Conservation (phyloP, 495 filamentous ascomycete species). For the Aspergillus coremiiformis region DNA sequence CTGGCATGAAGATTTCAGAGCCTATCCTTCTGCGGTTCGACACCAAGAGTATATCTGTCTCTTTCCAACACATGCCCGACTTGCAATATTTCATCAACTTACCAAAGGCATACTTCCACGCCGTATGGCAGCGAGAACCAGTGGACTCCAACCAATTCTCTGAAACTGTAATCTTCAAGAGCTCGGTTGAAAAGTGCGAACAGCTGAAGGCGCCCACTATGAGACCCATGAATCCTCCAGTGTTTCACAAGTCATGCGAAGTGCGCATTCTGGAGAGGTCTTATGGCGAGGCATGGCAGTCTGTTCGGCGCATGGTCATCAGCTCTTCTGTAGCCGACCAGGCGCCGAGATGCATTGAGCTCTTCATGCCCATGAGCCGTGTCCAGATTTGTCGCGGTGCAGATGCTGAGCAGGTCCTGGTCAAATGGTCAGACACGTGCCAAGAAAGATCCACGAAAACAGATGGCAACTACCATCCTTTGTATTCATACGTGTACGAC, state of each 20-base stretch:
- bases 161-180: constrained; percentile 30
- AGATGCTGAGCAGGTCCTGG: constrained; percentile 22
- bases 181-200: constrained; percentile 30
- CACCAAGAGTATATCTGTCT: constrained; percentile 23
- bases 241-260: constrained; percentile 28
- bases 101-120: constrained; percentile 32
- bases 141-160: constrained; percentile 28
- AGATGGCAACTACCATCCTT: constrained; percentile 30
- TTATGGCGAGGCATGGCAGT: constrained; percentile 33
- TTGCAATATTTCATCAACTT: constrained; percentile 29
- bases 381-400: constrained; percentile 29
- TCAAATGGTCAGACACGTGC: constrained; percentile 39
- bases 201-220: constrained; percentile 26
- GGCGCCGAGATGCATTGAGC: constrained; percentile 26
- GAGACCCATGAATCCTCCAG: constrained; percentile 29
- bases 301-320: constrained; percentile 34
- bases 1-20: constrained; percentile 20
- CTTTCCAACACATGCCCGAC: constrained; percentile 28
- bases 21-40: constrained; percentile 29
- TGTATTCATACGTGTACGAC: constrained; percentile 34
- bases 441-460: constrained; percentile 27
- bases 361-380: constrained; percentile 33
- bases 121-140: constrained; percentile 30
- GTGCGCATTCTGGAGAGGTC: constrained; percentile 36
- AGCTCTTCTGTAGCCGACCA: constrained; percentile 32